Conservation (phyloP, 257 asterid genomes). For the Plantago ovata region DNA sequence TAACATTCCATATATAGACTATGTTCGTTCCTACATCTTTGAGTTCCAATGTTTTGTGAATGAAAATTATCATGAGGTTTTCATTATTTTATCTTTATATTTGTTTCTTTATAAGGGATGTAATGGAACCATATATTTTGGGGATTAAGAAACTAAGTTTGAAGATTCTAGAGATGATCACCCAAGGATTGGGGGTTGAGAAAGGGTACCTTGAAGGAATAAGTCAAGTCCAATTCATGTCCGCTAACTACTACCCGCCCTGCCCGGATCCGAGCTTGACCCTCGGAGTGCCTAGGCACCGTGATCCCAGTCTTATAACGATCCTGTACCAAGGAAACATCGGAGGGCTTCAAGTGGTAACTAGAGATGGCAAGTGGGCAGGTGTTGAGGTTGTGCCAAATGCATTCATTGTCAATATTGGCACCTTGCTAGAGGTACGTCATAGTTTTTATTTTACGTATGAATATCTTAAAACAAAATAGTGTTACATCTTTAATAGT, state of each 20-base stretch:
- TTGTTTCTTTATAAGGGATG: slow-evolving; percentile 29
- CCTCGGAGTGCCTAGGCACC: slow-evolving; percentile 45
- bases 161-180: slow-evolving; percentile 41
- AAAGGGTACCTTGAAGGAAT: slow-evolving; percentile 37
- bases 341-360: slow-evolving; percentile 54
- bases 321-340: slow-evolving; percentile 38
- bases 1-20: too few species aligned
- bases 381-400: slow-evolving; percentile 44
- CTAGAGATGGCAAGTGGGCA: slow-evolving; percentile 46
- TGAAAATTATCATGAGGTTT: too few species aligned
- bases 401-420: slow-evolving; percentile 52
- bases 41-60: too few species aligned
- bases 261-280: slow-evolving; percentile 67
- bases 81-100: background rate
- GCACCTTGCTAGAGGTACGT: slow-evolving; percentile 52
- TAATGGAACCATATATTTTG: slow-evolving; percentile 31
- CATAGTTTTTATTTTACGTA: too few species aligned
- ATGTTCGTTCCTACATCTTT: too few species aligned
- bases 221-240: slow-evolving; percentile 35
- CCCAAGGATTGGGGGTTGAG: slow-evolving; percentile 47
- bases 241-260: slow-evolving; percentile 46
- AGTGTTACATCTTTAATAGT: too few species aligned
- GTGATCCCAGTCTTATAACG: slow-evolving; percentile 54
- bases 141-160: slow-evolving; percentile 32
- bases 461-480: background rate